Percentiles rank a stretch among this genome's conserved stretches.
Evolutionary conservation across 176 grass and related monocot genomes (phyloP).

Genomic region (Oryza brachyantha): DNA sequence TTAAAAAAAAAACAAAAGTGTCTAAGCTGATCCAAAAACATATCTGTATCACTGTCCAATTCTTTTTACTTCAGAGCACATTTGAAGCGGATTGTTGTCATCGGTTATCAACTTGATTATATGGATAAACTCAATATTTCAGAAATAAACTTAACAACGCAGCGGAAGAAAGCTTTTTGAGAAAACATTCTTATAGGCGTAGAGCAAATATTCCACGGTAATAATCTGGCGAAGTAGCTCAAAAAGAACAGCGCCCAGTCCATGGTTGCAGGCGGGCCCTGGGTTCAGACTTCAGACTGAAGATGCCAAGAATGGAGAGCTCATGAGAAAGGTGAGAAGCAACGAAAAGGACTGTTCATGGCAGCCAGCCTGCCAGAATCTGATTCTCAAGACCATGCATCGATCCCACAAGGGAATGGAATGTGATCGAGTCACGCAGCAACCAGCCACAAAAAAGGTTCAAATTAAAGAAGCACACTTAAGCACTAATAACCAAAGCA

Average conservation of each 20-base stretch:
- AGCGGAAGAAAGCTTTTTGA: too few relatives aligned
- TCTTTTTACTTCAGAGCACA: not conserved
- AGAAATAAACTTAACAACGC: too few relatives aligned
- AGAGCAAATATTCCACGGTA: too few relatives aligned
- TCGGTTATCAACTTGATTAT: too few relatives aligned
- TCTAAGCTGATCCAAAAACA: not conserved
- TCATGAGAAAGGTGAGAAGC: slow-evolving; percentile 34
- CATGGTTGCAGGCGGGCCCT: not conserved
- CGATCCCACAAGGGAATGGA: slow-evolving; percentile 34
- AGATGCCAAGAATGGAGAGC: not conserved
- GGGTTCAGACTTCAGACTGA: not conserved
- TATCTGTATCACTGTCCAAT: not conserved
- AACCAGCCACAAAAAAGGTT: slow-evolving; percentile 34
- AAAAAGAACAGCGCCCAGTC: not conserved
- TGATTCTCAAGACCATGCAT: slow-evolving; percentile 37
- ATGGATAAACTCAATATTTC: too few relatives aligned
- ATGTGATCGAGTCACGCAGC: not conserved
- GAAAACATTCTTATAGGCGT: too few relatives aligned
- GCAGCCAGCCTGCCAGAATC: slow-evolving; percentile 57
- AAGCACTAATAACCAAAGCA: slow-evolving; percentile 17
- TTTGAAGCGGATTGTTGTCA: too few relatives aligned
- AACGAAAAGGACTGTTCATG: slow-evolving; percentile 27
- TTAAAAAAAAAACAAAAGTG: not conserved
- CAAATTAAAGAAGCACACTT: not conserved
- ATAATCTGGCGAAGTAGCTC: too few relatives aligned